phyloP scores from a whole-genome alignment of 805 yeast genomes.

The Hemisphaericaspora nanyangensis region DNA sequence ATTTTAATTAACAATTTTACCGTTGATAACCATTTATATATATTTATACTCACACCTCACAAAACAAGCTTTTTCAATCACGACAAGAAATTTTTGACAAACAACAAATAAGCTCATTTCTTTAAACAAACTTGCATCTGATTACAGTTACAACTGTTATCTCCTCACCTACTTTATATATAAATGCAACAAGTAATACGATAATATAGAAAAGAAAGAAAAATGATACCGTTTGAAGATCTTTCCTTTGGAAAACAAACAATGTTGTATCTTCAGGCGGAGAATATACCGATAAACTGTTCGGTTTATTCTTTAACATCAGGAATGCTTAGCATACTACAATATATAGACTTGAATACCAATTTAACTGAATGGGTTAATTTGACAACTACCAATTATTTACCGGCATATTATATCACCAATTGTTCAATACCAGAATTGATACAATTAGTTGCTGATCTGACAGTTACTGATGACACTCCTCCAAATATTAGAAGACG shows the following conservation, averaged over 20 bases:
- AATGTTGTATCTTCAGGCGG: slow-evolving; percentile 16
- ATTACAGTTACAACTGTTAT: no score
- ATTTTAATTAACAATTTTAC: no score
- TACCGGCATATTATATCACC: slow-evolving; percentile 45
- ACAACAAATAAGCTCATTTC: no score
- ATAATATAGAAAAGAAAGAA: slow-evolving; percentile 1
- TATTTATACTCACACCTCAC: no score
- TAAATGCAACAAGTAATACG: background rate
- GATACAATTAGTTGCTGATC: slow-evolving; percentile 7
- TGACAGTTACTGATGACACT: background rate
- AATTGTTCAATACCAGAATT: slow-evolving; percentile 39
- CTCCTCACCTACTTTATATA: no score
- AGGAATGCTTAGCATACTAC: slow-evolving; percentile 20
- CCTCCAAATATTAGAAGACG: slow-evolving; percentile 11
- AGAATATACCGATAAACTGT: slow-evolving; percentile 26
- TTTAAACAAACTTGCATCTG: background rate
- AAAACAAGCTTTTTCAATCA: no score
- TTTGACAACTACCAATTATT: slow-evolving; percentile 12
- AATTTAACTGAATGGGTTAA: slow-evolving; percentile 12
- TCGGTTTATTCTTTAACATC: slow-evolving; percentile 34
- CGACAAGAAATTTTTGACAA: background rate
- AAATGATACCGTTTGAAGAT: background rate
- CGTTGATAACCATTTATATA: no score
- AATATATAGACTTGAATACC: slow-evolving; percentile 16
- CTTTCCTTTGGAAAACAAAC: slow-evolving; percentile 15